These are phyloP conservation scores for Uronychia binucleata DNA, from an alignment of 73 alveolate species.

Conservation along the genomic window DNA sequence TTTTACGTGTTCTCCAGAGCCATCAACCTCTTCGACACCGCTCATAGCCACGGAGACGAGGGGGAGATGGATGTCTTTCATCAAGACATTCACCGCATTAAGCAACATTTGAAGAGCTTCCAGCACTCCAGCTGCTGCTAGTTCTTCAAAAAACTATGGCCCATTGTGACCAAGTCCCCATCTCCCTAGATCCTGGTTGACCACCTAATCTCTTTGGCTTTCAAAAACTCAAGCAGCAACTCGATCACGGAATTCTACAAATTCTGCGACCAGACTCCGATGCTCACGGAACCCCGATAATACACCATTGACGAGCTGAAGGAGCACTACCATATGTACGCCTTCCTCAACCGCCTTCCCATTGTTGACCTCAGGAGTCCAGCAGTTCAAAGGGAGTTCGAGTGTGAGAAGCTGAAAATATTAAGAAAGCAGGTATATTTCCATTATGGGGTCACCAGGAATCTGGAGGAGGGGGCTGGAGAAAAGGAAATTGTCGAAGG, in stretches of 20 bases:
- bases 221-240: not conserved
- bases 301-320: not conserved
- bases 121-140: too few species aligned
- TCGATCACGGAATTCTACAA: not conserved
- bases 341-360: not conserved
- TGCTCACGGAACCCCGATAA: not conserved
- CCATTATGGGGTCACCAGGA: not conserved
- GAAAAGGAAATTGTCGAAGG: not conserved
- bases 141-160: too few species aligned
- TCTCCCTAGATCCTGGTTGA: not conserved
- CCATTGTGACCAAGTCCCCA: too few species aligned
- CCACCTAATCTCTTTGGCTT: not conserved
- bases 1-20: not conserved
- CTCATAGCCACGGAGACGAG: not conserved
- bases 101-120: too few species aligned
- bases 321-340: not conserved
- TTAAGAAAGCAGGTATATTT: not conserved
- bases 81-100: too few species aligned
- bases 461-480: not conserved
- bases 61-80: too few species aligned
- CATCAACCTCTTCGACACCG: not conserved
- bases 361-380: not conserved
- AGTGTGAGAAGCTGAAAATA: not conserved
- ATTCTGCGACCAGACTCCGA: not conserved
- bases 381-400: not conserved